Percentiles rank a stretch among this genome's conserved stretches.
These are phyloP conservation scores for Paracorniculantispora psalliotae DNA, from an alignment of 2,329 filamentous ascomycete species.

Conservation along the genomic window DNA sequence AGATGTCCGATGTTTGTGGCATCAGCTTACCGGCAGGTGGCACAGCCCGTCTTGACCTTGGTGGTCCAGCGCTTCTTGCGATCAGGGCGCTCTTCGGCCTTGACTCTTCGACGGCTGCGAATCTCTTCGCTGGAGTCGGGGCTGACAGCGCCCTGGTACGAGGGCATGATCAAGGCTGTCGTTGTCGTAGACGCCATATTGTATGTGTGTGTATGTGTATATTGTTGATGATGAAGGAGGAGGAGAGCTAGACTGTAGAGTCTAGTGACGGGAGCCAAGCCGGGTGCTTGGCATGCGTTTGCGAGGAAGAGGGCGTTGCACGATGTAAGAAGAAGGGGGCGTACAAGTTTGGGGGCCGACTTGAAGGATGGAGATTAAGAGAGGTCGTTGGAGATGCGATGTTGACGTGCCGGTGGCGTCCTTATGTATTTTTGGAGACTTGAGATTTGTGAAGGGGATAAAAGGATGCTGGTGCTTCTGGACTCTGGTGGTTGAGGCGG, in stretches of 20 bases:
- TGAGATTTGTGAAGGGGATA: neutral
- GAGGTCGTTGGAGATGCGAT: neutral
- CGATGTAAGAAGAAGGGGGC: neutral
- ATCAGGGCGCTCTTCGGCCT: neutral
- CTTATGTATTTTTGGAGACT: neutral
- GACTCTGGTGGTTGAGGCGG: neutral
- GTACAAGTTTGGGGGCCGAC: neutral
- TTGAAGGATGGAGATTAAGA: neutral
- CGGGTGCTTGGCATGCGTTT: neutral
- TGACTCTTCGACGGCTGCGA: neutral
- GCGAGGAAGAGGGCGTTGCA: neutral
- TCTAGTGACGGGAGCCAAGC: neutral
- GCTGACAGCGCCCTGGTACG: neutral
- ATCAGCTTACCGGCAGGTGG: constrained; percentile 1
- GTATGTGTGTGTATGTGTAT: no score
- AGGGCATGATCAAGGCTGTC: neutral
- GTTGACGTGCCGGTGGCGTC: neutral
- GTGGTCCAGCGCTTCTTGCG: constrained; percentile 9
- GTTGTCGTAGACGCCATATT: neutral
- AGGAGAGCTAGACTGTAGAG: neutral
- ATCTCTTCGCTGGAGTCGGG: neutral
- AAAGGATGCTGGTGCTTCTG: neutral
- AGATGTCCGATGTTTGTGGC: neutral
- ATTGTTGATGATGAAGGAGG: no score
- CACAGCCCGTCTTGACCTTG: constrained; percentile 5